A percentile compares a stretch with the other conserved stretches of the same genome.
phyloP scores from a whole-genome alignment of 1,284 basidiomycete genomes.

The Cryptococcus jaspeensis region DNA sequence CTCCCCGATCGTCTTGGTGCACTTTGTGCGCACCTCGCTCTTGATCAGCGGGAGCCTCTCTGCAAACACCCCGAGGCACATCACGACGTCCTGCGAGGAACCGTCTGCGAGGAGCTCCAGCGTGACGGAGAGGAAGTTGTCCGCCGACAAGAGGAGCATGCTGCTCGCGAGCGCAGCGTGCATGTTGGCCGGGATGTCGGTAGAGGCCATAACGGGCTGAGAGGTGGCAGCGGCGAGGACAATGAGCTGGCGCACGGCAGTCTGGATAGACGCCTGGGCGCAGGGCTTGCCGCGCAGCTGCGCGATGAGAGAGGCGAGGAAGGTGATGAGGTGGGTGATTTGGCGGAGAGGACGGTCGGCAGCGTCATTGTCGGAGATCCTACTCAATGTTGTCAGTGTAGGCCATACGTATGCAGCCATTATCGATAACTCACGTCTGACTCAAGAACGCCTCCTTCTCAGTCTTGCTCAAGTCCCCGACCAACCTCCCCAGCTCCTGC shows the following conservation, averaged over 20 bases:
- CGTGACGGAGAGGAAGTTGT: conserved; percentile 59
- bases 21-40: conserved; percentile 59
- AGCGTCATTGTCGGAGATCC: conserved; percentile 25
- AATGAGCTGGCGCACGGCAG: conserved; percentile 41
- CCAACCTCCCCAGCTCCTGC: conserved; percentile 64
- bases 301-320: conserved; percentile 53
- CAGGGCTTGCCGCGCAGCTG: conserved; percentile 36
- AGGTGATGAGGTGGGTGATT: conserved; percentile 64
- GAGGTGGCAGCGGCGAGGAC: conserved; percentile 23
- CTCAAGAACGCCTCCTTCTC: conserved; percentile 46
- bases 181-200: conserved; percentile 22
- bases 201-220: conserved; percentile 15
- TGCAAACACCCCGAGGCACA: conserved; percentile 58
- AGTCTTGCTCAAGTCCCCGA: conserved; percentile 50
- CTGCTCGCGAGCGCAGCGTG: conserved; percentile 43
- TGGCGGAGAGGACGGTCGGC: conserved; percentile 48
- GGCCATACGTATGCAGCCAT: not conserved
- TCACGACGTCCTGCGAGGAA: conserved; percentile 27
- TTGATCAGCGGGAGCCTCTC: conserved; percentile 66
- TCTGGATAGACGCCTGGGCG: conserved; percentile 31
- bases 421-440: conserved; percentile 19
- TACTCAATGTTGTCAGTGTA: not conserved
- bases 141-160: conserved; percentile 55
- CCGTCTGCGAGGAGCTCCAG: conserved; percentile 38
- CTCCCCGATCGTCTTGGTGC: conserved; percentile 58